Evolutionary conservation across 2,329 filamentous ascomycete species (phyloP).

Genomic region (Aspergillus intermedius): DNA sequence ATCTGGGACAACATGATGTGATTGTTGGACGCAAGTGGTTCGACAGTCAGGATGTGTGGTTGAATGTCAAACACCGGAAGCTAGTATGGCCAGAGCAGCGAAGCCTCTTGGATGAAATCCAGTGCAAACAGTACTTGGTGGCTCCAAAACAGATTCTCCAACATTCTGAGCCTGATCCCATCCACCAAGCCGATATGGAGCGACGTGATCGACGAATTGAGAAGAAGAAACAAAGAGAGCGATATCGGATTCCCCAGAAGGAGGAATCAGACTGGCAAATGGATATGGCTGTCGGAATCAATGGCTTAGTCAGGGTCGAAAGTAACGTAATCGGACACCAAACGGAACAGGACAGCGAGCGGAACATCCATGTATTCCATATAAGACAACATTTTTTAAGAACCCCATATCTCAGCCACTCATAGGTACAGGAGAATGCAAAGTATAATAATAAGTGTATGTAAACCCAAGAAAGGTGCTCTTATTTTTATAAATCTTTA

Average conservation of each 20-base stretch:
- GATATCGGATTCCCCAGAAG: neutral
- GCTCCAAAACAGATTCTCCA: neutral
- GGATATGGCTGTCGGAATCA: neutral
- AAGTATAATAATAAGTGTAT: too few relatives aligned
- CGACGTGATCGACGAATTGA: neutral
- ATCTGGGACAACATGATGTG: neutral
- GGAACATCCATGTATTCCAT: too few relatives aligned
- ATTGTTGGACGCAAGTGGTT: neutral
- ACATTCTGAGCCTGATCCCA: neutral
- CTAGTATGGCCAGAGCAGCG: neutral
- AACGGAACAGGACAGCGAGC: too few relatives aligned
- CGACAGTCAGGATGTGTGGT: neutral
- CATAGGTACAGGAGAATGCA: too few relatives aligned
- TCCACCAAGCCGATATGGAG: neutral
- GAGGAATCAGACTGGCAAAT: neutral
- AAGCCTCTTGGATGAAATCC: neutral
- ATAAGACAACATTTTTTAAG: too few relatives aligned
- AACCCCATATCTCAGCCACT: too few relatives aligned
- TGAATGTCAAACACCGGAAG: neutral
- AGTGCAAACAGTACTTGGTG: neutral
- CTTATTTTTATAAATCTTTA: too few relatives aligned
- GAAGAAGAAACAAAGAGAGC: neutral
- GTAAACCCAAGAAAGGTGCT: too few relatives aligned
- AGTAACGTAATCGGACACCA: too few relatives aligned
- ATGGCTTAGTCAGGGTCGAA: too few relatives aligned